These are phyloP conservation scores for Celoporthe dispersa DNA, from an alignment of 2,329 filamentous ascomycete genomes.

Conservation along the genomic window DNA sequence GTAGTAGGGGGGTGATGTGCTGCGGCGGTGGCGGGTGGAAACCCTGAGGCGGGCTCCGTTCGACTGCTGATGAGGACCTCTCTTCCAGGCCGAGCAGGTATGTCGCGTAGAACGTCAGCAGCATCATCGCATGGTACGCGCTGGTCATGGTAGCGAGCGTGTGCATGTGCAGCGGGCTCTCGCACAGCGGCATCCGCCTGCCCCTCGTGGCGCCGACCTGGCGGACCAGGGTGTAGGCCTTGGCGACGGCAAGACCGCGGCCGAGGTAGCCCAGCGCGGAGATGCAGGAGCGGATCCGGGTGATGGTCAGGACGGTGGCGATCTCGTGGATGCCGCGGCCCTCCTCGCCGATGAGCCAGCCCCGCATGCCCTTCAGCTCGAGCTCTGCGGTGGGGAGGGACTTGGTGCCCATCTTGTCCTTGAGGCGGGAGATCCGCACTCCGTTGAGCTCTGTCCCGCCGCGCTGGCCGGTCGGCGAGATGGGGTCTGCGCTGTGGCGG, in stretches of 20 bases:
- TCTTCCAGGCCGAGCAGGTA: slow-evolving; percentile 58
- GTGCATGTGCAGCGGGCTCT: slow-evolving; percentile 61
- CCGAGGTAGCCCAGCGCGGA: slow-evolving; percentile 57
- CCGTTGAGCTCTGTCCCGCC: slow-evolving; percentile 62
- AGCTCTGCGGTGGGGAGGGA: slow-evolving; percentile 75
- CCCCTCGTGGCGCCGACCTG: slow-evolving; percentile 52
- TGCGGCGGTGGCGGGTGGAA: slow-evolving; percentile 40
- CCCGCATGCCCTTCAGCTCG: slow-evolving; percentile 65
- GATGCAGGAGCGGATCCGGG: slow-evolving; percentile 61
- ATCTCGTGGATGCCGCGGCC: slow-evolving; percentile 72
- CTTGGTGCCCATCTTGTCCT: slow-evolving; percentile 74
- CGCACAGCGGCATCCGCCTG: slow-evolving; percentile 50
- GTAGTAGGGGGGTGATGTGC: slow-evolving; percentile 51
- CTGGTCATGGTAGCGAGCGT: slow-evolving; percentile 60
- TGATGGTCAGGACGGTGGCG: slow-evolving; percentile 69
- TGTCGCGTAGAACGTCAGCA: slow-evolving; percentile 58
- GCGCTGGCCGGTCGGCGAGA: slow-evolving; percentile 27
- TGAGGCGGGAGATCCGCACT: slow-evolving; percentile 69
- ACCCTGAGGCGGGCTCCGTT: slow-evolving; percentile 26
- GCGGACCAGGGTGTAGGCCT: slow-evolving; percentile 62
- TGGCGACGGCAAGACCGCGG: slow-evolving; percentile 60
- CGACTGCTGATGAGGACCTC: slow-evolving; percentile 36
- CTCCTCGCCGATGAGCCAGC: slow-evolving; percentile 67
- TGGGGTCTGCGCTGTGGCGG: slow-evolving; percentile 40
- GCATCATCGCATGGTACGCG: slow-evolving; percentile 60